phyloP scores from a whole-genome alignment of 2,329 filamentous ascomycete genomes.

The Cyclaneusma minus region DNA sequence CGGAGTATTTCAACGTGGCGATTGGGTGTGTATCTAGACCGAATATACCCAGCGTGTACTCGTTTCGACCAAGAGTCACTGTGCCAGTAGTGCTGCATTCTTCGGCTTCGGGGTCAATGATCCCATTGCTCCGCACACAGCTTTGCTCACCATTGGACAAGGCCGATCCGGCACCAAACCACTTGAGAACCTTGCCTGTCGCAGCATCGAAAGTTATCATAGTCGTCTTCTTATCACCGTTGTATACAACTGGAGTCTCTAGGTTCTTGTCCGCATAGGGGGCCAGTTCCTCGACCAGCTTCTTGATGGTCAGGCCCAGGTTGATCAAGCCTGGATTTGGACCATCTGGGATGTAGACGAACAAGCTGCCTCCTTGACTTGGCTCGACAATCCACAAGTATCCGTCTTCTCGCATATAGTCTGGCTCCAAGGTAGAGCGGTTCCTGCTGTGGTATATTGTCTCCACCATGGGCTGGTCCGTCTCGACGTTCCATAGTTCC shows the following conservation, averaged over 20 bases:
- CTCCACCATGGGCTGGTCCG: slow-evolving; percentile 79
- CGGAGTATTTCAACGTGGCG: slow-evolving; percentile 81
- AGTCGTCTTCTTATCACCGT: slow-evolving; percentile 78
- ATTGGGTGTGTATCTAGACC: slow-evolving; percentile 58
- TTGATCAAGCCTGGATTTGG: slow-evolving; percentile 42
- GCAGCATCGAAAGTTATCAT: slow-evolving; percentile 80
- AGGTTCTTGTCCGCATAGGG: slow-evolving; percentile 61
- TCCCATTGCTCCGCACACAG: slow-evolving; percentile 54
- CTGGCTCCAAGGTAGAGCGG: slow-evolving; percentile 39
- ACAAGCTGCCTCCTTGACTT: slow-evolving; percentile 71
- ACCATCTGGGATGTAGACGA: slow-evolving; percentile 63
- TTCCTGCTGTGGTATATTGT: slow-evolving; percentile 68
- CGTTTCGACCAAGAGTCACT: slow-evolving; percentile 69
- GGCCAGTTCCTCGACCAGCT: slow-evolving; percentile 67
- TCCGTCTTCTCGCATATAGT: slow-evolving; percentile 57
- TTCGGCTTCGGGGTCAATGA: slow-evolving; percentile 39
- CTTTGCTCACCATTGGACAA: slow-evolving; percentile 56
- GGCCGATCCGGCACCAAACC: slow-evolving; percentile 62
- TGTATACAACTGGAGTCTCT: slow-evolving; percentile 75
- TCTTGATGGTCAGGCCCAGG: slow-evolving; percentile 65
- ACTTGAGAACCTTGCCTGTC: slow-evolving; percentile 68
- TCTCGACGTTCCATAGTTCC: slow-evolving; percentile 71
- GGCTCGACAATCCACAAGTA: slow-evolving; percentile 95
- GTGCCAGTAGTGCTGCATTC: slow-evolving; percentile 72
- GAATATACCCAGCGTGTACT: slow-evolving; percentile 81